A percentile compares a stretch with the other conserved stretches of the same genome.
phyloP scores from a whole-genome alignment of 2,329 filamentous ascomycete genomes.

The Neofusicoccum cordaticola region DNA sequence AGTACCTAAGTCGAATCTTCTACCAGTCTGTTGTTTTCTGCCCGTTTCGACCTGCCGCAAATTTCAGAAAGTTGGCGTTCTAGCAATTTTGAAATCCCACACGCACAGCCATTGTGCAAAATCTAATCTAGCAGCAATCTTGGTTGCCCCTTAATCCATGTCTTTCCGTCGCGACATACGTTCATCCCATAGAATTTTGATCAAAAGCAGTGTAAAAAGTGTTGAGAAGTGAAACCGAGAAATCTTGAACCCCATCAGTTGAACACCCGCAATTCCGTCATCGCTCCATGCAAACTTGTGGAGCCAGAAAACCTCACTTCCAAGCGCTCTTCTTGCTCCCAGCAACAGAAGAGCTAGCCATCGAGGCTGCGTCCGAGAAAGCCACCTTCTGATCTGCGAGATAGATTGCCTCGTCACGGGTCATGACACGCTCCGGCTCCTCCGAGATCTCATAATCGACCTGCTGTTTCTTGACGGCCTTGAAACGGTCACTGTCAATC shows the following conservation, averaged over 20 bases:
- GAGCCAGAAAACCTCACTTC: neutral
- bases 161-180: too few species aligned
- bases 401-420: neutral
- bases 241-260: neutral
- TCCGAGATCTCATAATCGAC: neutral
- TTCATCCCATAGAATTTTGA: too few species aligned
- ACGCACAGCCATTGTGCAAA: too few species aligned
- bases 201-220: too few species aligned
- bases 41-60: neutral
- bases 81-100: too few species aligned
- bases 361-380: neutral
- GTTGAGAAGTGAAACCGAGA: too few species aligned
- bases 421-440: neutral
- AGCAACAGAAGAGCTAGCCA: neutral
- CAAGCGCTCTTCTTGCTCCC: neutral
- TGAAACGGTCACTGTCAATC: neutral
- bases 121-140: too few species aligned
- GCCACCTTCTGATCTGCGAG: neutral
- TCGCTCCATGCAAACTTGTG: too few species aligned
- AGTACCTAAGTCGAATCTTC: too few species aligned
- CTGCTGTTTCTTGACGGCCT: neutral
- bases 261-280: neutral
- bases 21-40: too few species aligned
- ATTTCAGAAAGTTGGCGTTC: too few species aligned
- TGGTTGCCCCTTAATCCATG: too few species aligned